These are phyloP conservation scores for Ogataea saltuana DNA, from an alignment of 805 yeast species.

Conservation along the genomic window DNA sequence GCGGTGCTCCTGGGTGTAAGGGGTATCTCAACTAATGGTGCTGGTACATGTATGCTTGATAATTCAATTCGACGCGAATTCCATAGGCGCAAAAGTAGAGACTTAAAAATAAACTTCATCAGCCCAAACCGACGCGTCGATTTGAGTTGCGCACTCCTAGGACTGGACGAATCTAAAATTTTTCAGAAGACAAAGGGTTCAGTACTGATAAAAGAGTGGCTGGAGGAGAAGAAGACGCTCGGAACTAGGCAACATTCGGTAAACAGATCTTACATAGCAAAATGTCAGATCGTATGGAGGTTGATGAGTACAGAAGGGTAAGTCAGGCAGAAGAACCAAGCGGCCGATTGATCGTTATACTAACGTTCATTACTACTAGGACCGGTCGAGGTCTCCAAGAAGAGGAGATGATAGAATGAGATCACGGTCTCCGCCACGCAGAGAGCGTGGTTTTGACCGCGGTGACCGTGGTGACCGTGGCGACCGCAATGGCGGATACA, in stretches of 20 bases:
- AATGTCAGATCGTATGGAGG: constrained; percentile 62
- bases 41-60: not conserved
- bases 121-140: constrained; percentile 1
- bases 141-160: constrained; percentile 5
- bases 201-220: not conserved
- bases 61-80: not conserved
- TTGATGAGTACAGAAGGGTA: constrained; percentile 63
- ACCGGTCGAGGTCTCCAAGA: constrained; percentile 38
- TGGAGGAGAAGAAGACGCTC: no score
- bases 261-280: no score
- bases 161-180: constrained; percentile 7
- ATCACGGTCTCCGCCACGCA: constrained; percentile 33
- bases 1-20: constrained; percentile 95
- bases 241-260: no score
- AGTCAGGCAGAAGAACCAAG: constrained; percentile 34
- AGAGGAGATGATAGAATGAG: constrained; percentile 33
- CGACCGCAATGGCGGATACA: constrained; percentile 1
- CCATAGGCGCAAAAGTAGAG: not conserved
- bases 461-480: constrained; percentile 23
- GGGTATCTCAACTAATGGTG: constrained; percentile 71
- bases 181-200: constrained; percentile 4
- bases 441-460: constrained; percentile 17
- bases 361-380: constrained; percentile 18
- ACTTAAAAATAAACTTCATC: not conserved
- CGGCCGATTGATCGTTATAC: not conserved